A percentile compares a stretch with the other conserved stretches of the same genome.
Conservation (phyloP, 768 basidiomycete genomes). For the Pholiota microspora region DNA sequence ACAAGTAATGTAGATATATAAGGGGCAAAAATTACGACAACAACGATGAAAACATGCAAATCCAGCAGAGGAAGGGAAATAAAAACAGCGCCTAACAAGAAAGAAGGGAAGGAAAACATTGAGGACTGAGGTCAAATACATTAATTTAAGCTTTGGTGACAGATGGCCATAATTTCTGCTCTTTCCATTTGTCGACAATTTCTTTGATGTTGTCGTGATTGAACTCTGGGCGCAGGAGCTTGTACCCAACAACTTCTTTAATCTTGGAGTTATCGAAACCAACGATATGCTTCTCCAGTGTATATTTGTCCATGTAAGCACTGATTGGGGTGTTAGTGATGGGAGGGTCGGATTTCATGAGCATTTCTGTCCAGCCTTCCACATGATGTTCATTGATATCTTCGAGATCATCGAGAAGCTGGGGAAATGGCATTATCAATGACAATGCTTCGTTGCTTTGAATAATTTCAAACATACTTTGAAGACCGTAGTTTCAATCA, state of each 20-base stretch:
- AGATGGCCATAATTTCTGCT: constrained; percentile 60
- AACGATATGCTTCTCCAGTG: constrained; percentile 66
- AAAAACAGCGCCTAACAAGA: constrained; percentile 6
- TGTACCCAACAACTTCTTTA: constrained; percentile 70
- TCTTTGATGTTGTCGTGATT: constrained; percentile 61
- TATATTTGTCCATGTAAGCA: constrained; percentile 77
- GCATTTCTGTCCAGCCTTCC: constrained; percentile 80
- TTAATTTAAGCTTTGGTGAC: constrained; percentile 21
- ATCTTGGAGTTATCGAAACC: constrained; percentile 72
- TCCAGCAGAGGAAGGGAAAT: constrained; percentile 4
- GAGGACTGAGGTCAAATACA: not conserved
- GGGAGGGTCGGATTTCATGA: constrained; percentile 66
- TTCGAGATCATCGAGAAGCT: constrained; percentile 77
- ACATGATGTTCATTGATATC: constrained; percentile 87
- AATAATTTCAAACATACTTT: constrained; percentile 43
- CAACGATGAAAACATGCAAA: constrained; percentile 10
- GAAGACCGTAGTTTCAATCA: constrained; percentile 63
- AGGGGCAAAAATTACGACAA: constrained; percentile 8
- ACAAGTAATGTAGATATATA: constrained; percentile 13
- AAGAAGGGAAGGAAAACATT: constrained; percentile 9
- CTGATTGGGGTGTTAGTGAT: constrained; percentile 68
- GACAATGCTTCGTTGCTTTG: too few relatives aligned
- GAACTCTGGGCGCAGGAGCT: constrained; percentile 61
- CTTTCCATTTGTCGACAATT: constrained; percentile 79
- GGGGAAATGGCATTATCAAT: too few relatives aligned